Evolutionary conservation across 306 rosid species (phyloP).

Genomic region (Vigna angularis): DNA sequence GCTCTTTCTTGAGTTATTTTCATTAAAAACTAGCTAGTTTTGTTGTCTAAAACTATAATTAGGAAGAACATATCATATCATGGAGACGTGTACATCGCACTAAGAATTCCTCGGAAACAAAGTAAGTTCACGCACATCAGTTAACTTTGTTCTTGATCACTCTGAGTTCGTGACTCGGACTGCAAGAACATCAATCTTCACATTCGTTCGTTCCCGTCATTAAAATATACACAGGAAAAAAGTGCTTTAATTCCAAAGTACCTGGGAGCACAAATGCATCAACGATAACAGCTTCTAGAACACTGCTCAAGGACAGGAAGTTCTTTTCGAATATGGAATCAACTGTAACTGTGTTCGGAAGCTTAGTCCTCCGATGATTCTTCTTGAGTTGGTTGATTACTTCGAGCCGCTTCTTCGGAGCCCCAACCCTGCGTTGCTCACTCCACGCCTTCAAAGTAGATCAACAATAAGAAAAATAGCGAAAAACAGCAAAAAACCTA

Average conservation of each 20-base stretch:
- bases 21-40: background rate
- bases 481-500: background rate
- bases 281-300: conserved; percentile 73
- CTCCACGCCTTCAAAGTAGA: conserved; percentile 72
- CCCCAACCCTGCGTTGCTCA: conserved; percentile 75
- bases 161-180: background rate
- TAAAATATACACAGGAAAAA: background rate
- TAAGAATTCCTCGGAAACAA: background rate
- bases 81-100: no score
- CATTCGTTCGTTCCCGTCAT: conserved; percentile 6
- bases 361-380: conserved; percentile 67
- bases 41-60: background rate
- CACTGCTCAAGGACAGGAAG: conserved; percentile 75
- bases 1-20: background rate
- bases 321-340: conserved; percentile 85
- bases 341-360: conserved; percentile 77
- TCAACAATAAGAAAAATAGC: conserved; percentile 1
- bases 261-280: conserved; percentile 89
- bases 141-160: background rate
- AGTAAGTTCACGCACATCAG: background rate
- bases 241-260: conserved; percentile 35
- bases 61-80: background rate
- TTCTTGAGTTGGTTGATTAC: conserved; percentile 58
- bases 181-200: background rate
- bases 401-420: conserved; percentile 79